Percentiles rank a stretch among this genome's conserved stretches.
These are phyloP conservation scores for Podila epicladia DNA, from an alignment of 192 early-diverging fungal species.

Conservation along the genomic window DNA sequence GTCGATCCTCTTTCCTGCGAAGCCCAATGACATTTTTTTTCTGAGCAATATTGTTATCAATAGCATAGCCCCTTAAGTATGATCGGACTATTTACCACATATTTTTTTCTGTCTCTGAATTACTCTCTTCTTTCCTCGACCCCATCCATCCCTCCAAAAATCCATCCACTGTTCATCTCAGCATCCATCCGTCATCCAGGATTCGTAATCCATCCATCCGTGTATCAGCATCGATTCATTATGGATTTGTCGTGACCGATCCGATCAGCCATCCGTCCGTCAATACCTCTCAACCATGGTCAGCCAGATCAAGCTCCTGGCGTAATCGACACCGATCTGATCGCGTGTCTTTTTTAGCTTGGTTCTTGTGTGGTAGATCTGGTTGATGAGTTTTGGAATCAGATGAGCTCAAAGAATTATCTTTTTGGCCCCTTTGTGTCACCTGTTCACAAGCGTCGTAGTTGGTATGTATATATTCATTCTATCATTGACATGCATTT, in stretches of 20 bases:
- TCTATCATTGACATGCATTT: background rate
- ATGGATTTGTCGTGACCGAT: background rate
- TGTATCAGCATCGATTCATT: background rate
- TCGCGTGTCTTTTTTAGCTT: too few relatives aligned
- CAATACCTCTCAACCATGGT: too few relatives aligned
- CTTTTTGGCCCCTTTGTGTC: too few relatives aligned
- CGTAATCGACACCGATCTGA: too few relatives aligned
- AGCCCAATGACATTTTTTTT: too few relatives aligned
- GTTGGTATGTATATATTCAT: conserved; percentile 4
- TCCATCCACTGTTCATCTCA: background rate
- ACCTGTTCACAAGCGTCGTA: background rate
- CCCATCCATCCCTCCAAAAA: background rate
- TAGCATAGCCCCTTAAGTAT: conserved; percentile 1
- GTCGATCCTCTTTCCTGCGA: too few relatives aligned
- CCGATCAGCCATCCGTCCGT: background rate
- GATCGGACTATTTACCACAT: background rate
- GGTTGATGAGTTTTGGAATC: too few relatives aligned
- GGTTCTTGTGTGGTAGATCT: too few relatives aligned
- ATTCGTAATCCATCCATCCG: conserved; percentile 11
- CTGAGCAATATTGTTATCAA: too few relatives aligned
- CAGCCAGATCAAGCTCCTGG: background rate
- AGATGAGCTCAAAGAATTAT: too few relatives aligned
- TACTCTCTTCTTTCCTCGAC: background rate
- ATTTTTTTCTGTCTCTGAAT: background rate
- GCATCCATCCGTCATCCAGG: background rate